A percentile compares a stretch with the other conserved stretches of the same genome.
These are phyloP conservation scores for Trichoderma aggressivum DNA, from an alignment of 2,329 filamentous ascomycete species.

Conservation along the genomic window DNA sequence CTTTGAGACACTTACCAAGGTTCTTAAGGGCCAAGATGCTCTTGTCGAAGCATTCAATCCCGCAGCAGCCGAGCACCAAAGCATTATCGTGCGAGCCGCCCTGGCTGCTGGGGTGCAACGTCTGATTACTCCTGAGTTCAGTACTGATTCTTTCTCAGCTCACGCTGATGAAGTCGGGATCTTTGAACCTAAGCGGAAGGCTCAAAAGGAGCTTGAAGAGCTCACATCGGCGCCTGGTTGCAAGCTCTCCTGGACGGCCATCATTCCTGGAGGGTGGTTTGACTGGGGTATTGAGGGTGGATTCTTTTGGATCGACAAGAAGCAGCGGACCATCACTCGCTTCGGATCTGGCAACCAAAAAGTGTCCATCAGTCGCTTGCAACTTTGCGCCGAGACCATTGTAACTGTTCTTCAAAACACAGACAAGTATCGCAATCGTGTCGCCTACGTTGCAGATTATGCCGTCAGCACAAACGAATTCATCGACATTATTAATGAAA, in stretches of 20 bases:
- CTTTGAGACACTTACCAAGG: not conserved
- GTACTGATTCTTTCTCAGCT: slow-evolving; percentile 23
- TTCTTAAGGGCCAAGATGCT: slow-evolving; percentile 17
- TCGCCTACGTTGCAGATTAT: slow-evolving; percentile 10
- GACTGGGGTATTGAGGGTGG: slow-evolving; percentile 24
- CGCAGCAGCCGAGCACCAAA: slow-evolving; percentile 22
- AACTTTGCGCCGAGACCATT: not conserved
- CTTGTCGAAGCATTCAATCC: slow-evolving; percentile 27
- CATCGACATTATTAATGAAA: not conserved
- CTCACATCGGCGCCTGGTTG: not conserved
- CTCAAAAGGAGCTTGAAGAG: slow-evolving; percentile 23
- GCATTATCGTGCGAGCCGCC: slow-evolving; percentile 21
- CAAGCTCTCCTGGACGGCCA: slow-evolving; percentile 24
- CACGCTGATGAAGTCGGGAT: slow-evolving; percentile 18
- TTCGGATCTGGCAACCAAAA: slow-evolving; percentile 10
- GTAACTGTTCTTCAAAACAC: not conserved
- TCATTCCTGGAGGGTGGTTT: slow-evolving; percentile 23
- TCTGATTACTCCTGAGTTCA: slow-evolving; percentile 26
- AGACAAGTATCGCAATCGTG: slow-evolving; percentile 1
- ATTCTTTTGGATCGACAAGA: slow-evolving; percentile 23
- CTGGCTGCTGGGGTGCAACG: slow-evolving; percentile 20
- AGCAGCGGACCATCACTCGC: slow-evolving; percentile 16
- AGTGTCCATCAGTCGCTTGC: not conserved
- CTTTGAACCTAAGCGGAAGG: slow-evolving; percentile 20
- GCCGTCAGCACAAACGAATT: slow-evolving; percentile 9